These are phyloP conservation scores for Saccharum officinarum DNA, from an alignment of 176 grass and related monocot genomes.

Conservation along the genomic window DNA sequence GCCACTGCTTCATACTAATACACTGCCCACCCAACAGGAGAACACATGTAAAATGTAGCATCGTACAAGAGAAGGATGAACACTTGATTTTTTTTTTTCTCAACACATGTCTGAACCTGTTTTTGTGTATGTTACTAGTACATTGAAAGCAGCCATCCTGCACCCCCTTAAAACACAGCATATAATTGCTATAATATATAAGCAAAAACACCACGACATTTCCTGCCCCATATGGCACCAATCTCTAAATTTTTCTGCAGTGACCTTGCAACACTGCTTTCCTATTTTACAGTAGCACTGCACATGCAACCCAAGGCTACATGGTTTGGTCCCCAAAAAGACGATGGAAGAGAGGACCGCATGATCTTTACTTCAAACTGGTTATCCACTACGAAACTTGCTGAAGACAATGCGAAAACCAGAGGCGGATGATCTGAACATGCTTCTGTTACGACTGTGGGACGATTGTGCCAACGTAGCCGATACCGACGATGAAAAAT, in stretches of 20 bases:
- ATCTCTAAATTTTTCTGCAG: slow-evolving; percentile 39
- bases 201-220: slow-evolving; percentile 40
- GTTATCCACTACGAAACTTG: slow-evolving; percentile 42
- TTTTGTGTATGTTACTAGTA: slow-evolving; percentile 47
- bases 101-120: slow-evolving; percentile 41
- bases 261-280: slow-evolving; percentile 51
- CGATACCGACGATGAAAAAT: slow-evolving; percentile 68
- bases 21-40: neutral
- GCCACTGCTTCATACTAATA: neutral
- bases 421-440: neutral
- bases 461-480: slow-evolving; percentile 79
- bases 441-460: slow-evolving; percentile 44
- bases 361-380: slow-evolving; percentile 50
- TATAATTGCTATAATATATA: slow-evolving; percentile 48
- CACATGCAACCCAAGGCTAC: slow-evolving; percentile 37
- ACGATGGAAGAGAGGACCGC: slow-evolving; percentile 7
- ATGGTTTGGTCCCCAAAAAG: slow-evolving; percentile 26
- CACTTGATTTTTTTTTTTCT: slow-evolving; percentile 25
- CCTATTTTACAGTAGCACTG: slow-evolving; percentile 51
- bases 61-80: slow-evolving; percentile 25
- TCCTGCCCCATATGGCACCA: slow-evolving; percentile 19
- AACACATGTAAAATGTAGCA: neutral
- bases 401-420: slow-evolving; percentile 14
- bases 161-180: slow-evolving; percentile 31
- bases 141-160: slow-evolving; percentile 42